phyloP scores from a whole-genome alignment of 2,329 filamentous ascomycete genomes.

The Passalora sequoiae region DNA sequence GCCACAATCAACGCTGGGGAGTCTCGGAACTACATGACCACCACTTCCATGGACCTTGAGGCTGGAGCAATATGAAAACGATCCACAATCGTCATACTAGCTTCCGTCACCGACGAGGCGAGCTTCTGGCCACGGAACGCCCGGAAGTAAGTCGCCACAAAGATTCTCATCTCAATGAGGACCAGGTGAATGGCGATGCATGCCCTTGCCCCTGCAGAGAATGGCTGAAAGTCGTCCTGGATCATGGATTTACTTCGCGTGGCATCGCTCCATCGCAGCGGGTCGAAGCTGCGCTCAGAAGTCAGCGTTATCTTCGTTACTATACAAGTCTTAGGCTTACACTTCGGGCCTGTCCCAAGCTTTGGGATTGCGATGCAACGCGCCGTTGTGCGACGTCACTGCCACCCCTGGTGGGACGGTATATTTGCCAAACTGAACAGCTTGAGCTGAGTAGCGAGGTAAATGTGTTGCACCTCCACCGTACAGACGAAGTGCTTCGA shows the following conservation, averaged over 20 bases:
- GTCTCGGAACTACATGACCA: too few species aligned
- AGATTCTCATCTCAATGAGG: constrained; percentile 20
- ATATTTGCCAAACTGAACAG: constrained; percentile 31
- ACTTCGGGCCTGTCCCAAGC: constrained; percentile 26
- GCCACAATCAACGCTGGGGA: too few species aligned
- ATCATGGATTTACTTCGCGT: too few species aligned
- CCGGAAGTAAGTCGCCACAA: constrained; percentile 19
- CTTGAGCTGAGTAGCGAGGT: constrained; percentile 34
- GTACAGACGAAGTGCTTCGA: constrained; percentile 38
- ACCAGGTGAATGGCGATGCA: constrained; percentile 22
- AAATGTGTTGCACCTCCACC: constrained; percentile 33
- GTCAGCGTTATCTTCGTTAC: too few species aligned
- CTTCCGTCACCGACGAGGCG: constrained; percentile 12
- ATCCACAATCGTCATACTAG: constrained; percentile 20
- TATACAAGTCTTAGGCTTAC: too few species aligned
- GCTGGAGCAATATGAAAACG: constrained; percentile 12
- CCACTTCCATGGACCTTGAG: too few species aligned
- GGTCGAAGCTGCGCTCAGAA: too few species aligned
- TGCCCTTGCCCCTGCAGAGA: constrained; percentile 31
- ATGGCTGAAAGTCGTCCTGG: constrained; percentile 18
- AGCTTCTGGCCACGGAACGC: constrained; percentile 14
- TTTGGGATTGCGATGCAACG: constrained; percentile 33
- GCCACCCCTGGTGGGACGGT: constrained; percentile 34
- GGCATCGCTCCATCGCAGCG: too few species aligned
- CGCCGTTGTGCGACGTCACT: constrained; percentile 38